These are phyloP conservation scores for Leccinum fibrillosum DNA, from an alignment of 768 basidiomycete genomes.

Conservation along the genomic window DNA sequence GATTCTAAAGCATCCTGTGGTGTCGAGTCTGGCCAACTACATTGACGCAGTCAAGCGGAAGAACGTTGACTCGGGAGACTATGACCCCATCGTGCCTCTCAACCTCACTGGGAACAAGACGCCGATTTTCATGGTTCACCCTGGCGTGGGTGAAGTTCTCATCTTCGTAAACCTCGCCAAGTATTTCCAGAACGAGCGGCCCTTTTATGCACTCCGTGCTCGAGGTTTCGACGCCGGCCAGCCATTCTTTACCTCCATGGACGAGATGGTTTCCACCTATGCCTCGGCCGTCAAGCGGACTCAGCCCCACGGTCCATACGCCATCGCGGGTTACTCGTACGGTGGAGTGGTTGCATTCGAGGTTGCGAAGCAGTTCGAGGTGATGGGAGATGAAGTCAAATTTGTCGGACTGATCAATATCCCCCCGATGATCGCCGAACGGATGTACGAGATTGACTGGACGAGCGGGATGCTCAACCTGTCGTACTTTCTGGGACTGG, in stretches of 20 bases:
- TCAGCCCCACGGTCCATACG: neutral
- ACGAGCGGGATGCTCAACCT: neutral
- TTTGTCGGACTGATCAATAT: neutral
- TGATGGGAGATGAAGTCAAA: neutral
- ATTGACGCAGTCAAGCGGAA: neutral
- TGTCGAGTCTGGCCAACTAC: neutral
- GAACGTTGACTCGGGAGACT: neutral
- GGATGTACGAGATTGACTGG: neutral
- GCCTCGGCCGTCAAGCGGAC: neutral
- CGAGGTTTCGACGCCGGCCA: neutral
- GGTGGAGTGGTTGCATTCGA: neutral
- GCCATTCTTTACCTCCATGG: neutral
- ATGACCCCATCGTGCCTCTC: neutral
- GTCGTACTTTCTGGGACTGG: neutral
- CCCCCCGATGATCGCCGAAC: neutral
- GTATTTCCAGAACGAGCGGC: neutral
- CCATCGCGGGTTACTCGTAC: neutral
- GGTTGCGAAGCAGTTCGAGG: neutral
- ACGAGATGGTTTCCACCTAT: neutral
- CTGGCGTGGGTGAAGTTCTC: slow-evolving; percentile 1
- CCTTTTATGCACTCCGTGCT: neutral
- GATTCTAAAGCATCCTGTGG: neutral
- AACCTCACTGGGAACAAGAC: neutral
- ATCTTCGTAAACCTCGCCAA: neutral
- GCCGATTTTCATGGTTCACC: neutral